Evolutionary conservation across 2,329 filamentous ascomycete genomes (phyloP).

Genomic region (Apiospora malaysiana): DNA sequence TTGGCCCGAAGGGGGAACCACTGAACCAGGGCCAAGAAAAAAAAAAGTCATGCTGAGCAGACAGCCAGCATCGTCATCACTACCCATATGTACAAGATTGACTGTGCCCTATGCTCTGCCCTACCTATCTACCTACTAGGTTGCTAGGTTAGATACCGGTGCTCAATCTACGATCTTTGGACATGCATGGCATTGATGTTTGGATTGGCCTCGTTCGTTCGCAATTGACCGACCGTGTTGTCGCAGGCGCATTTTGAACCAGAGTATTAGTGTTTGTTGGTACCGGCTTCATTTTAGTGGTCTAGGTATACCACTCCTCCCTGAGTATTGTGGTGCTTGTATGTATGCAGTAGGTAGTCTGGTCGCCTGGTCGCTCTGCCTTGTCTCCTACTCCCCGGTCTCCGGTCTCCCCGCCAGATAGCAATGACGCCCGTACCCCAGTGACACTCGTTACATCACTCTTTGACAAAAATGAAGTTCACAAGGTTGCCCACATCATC

Average conservation of each 20-base stretch:
- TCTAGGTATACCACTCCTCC: neutral
- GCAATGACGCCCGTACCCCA: slow-evolving; percentile 14
- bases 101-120: no score
- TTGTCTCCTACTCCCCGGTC: neutral
- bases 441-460: slow-evolving; percentile 1
- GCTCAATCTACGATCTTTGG: neutral
- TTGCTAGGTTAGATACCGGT: no score
- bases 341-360: neutral
- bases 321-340: neutral
- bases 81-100: no score
- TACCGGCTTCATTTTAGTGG: neutral
- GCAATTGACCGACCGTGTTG: neutral
- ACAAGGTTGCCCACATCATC: slow-evolving; percentile 20
- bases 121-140: no score
- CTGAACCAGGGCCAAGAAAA: neutral
- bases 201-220: neutral
- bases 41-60: neutral
- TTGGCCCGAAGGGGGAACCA: slow-evolving; percentile 2
- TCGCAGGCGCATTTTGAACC: neutral
- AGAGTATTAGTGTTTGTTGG: neutral
- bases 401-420: neutral
- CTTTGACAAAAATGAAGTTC: slow-evolving; percentile 20
- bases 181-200: slow-evolving; percentile 3
- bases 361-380: neutral
- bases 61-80: neutral